A percentile compares a stretch with the other conserved stretches of the same genome.
These are phyloP conservation scores for Austroboletus eburneus DNA, from an alignment of 768 basidiomycete genomes.

Conservation along the genomic window DNA sequence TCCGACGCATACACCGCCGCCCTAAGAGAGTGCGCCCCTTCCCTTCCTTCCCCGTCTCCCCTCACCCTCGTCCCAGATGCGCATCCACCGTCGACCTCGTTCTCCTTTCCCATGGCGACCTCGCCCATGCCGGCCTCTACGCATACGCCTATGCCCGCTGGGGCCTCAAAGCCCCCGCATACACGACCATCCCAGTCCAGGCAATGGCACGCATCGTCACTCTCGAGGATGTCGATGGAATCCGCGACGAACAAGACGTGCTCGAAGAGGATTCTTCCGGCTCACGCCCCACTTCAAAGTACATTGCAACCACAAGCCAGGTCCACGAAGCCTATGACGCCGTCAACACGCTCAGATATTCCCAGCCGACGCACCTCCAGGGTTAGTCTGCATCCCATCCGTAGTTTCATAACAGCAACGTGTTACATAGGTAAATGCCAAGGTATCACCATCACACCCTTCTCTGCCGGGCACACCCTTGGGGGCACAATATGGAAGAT, in stretches of 20 bases:
- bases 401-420: slow-evolving; percentile 1
- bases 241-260: slow-evolving; percentile 71
- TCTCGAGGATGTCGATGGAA: slow-evolving; percentile 80
- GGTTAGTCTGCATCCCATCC: slow-evolving; percentile 44
- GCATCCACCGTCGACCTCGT: slow-evolving; percentile 86
- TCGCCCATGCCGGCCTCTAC: slow-evolving; percentile 86
- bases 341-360: slow-evolving; percentile 89
- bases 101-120: slow-evolving; percentile 89
- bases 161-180: slow-evolving; percentile 86
- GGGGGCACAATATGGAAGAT: slow-evolving; percentile 99
- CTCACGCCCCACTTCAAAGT: slow-evolving; percentile 37
- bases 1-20: slow-evolving; percentile 54
- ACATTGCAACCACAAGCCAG: slow-evolving; percentile 74
- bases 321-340: slow-evolving; percentile 92
- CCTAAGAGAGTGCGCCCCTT: slow-evolving; percentile 56
- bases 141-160: slow-evolving; percentile 87
- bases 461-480: slow-evolving; percentile 90
- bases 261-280: slow-evolving; percentile 25
- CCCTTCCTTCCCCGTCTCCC: not conserved
- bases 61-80: slow-evolving; percentile 40
- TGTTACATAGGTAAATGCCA: slow-evolving; percentile 71
- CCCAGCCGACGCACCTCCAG: slow-evolving; percentile 92
- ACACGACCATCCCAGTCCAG: slow-evolving; percentile 91
- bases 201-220: slow-evolving; percentile 93
- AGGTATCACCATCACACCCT: slow-evolving; percentile 91